Base-by-base conservation (phyloP, 768 basidiomycete genomes). In the Suillus hirtellus region DNA sequence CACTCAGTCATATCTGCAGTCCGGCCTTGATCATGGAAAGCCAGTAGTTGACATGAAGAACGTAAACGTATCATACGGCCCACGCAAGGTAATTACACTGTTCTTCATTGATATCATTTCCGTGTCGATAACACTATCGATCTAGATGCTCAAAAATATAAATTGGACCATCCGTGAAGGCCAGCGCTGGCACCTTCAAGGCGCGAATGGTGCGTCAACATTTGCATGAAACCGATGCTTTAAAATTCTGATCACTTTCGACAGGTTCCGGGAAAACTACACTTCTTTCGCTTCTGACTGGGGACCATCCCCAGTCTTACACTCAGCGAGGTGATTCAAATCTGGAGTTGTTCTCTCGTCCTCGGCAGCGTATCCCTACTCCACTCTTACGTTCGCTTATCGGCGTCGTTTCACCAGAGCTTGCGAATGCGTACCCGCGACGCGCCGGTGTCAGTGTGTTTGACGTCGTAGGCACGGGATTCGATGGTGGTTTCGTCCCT, bases 241-340 rank as follows among this genome's bases (percentile, higher is more conserved):
- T 6, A 54, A 2, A 0, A 40, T 19, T 10, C 59, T 63, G 53
- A 62, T 21, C 15, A 21, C 27, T 27, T 21, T 1, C 15, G 24
- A 27, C 70, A 93, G 92, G 96, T 52, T 95, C 93, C 0, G 96
- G 96, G 17, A 99, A 99, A 78, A 95, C 95, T 0, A 99, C 96
- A 0, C 87, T 98, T 7, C 81, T 98, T 24, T 88, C 96, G 19
- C 75, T 98, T 37, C 78, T 99, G 44, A 94, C 94, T 0, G 96
- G 96, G 31, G 95, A 96, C 72, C 96, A 99, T 74, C 96, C 96
- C 0, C 93, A 95, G 65, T 98, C 96, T 1, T 99, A 90, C 78
- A 89, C 88, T 5, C 92, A 93, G 70, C 73, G 73, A 34, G 63
- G 63, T 37, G 62, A 68, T 73, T 65, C 82, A 63, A 77, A 78